Conservation (phyloP, 2,329 filamentous ascomycete genomes). For the Aspergillus vadensis region DNA sequence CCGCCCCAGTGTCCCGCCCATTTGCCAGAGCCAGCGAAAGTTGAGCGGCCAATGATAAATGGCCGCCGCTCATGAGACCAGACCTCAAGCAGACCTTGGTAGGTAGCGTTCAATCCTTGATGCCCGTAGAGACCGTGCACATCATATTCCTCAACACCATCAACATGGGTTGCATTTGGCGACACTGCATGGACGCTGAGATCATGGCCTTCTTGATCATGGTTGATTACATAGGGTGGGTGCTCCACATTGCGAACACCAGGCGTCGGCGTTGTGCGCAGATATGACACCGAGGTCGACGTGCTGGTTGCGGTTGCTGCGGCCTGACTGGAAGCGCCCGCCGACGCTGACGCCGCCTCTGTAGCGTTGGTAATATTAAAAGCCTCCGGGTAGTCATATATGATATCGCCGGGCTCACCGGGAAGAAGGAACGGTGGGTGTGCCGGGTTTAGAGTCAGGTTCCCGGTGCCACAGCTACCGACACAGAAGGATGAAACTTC, state of each 20-base stretch:
- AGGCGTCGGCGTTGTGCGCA: slow-evolving; percentile 62
- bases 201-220: slow-evolving; percentile 65
- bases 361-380: slow-evolving; percentile 70
- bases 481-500: slow-evolving; percentile 68
- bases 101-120: slow-evolving; percentile 75
- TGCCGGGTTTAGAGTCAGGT: slow-evolving; percentile 67
- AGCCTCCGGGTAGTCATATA: slow-evolving; percentile 66
- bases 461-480: slow-evolving; percentile 69
- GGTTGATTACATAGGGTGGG: slow-evolving; percentile 76
- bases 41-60: slow-evolving; percentile 81
- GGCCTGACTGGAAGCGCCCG: slow-evolving; percentile 56
- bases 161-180: slow-evolving; percentile 75
- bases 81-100: slow-evolving; percentile 66
- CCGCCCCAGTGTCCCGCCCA: slow-evolving; percentile 83
- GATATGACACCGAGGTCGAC: slow-evolving; percentile 49
- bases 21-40: slow-evolving; percentile 74
- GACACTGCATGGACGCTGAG: slow-evolving; percentile 71
- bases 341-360: slow-evolving; percentile 63
- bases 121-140: slow-evolving; percentile 79
- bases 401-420: slow-evolving; percentile 62
- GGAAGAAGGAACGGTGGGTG: slow-evolving; percentile 67
- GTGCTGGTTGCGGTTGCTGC: slow-evolving; percentile 37
- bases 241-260: slow-evolving; percentile 69
- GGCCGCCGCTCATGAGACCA: slow-evolving; percentile 73
- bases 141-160: slow-evolving; percentile 76